Base-by-base conservation (phyloP, 768 basidiomycete species). In the Kwoniella sp. region DNA sequence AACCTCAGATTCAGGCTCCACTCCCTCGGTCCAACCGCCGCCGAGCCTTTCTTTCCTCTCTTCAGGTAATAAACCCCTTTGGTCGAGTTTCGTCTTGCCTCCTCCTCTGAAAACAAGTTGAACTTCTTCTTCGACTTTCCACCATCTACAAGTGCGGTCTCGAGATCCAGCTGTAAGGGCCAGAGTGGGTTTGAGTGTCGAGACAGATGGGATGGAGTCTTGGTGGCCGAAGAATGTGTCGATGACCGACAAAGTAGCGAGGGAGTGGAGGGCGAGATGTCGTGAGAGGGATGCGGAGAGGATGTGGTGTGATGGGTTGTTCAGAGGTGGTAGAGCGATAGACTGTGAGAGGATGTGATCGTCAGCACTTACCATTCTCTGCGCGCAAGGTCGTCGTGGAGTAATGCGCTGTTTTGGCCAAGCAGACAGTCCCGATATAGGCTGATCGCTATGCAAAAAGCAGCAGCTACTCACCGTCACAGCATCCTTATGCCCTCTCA, bases 221-320 rank as follows among this genome's bases (percentile, higher is more conserved):
- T 98, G 95, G 77, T 99, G 96, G 1, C 96, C 96, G 76, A 95
- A 99, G 3, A 98, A 83, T 8, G 95, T 97, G 79, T 99, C 95
- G 60, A 98, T 88, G 73, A 93, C 92, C 10, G 91, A 92, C 84
- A 95, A 86, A 5, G 91, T 90, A 10, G 85, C 78, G 49, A 80
- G 62, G 12, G 80, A 81, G 46, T 77, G 77, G 24, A 83, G 13
- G 84, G 85, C 64, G 82, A 85, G 50, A 85, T 82, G 77, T 90
- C 94, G 79, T 25, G 89, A 95, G 2, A 97, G 83, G 79, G 95
- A 95, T 60, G 96, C 76, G 0, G 93, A 92, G 15, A 94, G 89
- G 78, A 81, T 72, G 58, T 79, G 78, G 50, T 79, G 69, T 15
- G 79, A 78, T 21, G 77, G 69, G 55, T 80, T 98, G 91, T 76